phyloP scores from a whole-genome alignment of 352 stramenopile genomes.

The Aphanomyces cochlioides region DNA sequence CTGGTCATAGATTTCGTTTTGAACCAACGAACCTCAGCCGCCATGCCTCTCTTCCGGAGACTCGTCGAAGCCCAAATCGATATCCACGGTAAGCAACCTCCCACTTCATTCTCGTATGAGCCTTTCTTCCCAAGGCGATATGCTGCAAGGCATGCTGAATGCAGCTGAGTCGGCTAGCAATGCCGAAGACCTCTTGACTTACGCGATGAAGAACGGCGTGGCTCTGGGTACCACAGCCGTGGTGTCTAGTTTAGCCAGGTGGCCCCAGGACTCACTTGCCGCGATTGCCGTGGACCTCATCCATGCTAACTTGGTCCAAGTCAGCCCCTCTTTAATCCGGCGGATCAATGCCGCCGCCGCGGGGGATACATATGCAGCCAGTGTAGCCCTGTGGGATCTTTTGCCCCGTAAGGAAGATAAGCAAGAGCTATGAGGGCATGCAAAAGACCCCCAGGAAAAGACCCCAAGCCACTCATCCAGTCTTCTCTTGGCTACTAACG shows the following conservation, averaged over 20 bases:
- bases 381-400: too few species aligned
- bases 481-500: too few species aligned
- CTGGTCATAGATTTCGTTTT: constrained; percentile 3
- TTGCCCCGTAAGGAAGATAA: too few species aligned
- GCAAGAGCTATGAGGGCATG: too few species aligned
- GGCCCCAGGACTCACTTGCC: neutral
- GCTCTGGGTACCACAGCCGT: neutral
- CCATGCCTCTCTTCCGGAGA: constrained; percentile 6
- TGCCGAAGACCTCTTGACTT: neutral
- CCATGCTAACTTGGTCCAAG: constrained; percentile 3
- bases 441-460: too few species aligned
- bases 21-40: neutral
- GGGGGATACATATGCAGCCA: neutral
- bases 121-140: neutral
- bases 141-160: constrained; percentile 17
- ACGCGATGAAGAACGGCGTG: neutral
- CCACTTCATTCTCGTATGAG: neutral
- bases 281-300: constrained; percentile 10
- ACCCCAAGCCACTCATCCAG: too few species aligned
- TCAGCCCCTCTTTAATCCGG: neutral
- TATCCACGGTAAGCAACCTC: neutral
- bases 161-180: neutral
- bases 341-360: neutral
- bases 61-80: constrained; percentile 1
- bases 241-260: neutral